Base-by-base conservation (phyloP, 108 stramenopile genomes). In the Craspedostauros australis region DNA sequence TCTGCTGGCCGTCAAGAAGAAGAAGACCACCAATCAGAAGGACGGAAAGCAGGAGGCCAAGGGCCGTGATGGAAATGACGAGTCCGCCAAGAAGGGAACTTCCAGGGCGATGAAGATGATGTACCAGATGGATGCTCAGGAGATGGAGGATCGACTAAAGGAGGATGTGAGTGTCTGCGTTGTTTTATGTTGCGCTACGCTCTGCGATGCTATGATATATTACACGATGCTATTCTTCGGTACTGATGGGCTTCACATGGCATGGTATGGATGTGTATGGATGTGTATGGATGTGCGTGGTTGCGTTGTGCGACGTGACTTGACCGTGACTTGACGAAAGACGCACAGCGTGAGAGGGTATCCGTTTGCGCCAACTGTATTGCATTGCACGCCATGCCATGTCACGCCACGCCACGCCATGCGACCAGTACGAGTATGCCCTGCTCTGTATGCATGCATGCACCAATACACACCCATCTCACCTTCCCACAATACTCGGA, bases 71-170 rank as follows among this genome's bases (percentile, higher is more conserved):
- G 77, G 67, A 32, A 75, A 77, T 38, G 72, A 79, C 27, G 80
- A 66, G 7, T 59, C 62, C 11, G 71, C 72, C 39, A 87, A 84
- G 57, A 75, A 72, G 54, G 77, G 68, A 24, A 75, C 70, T n/a
- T 62, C 66, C 44, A 50, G 73, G 38, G 77, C 67, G 20, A 88
- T 94, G 86, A 88, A 94, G 40, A 76, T 88, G 80, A 94, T 94
- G 92, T 90, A 65, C 61, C 65, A 66, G 46, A 66, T 66, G 65
- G 65, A 66, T 45, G 65, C 21, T 14, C 55, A 86, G 54, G 92
- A 94, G 72, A 86, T 94, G 88, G 81, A 79, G 46, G 84, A 84
- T 14, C 73, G 61, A 61, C 54, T 90, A 16, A 77, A 62, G 55
- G 86, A 89, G 57, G 92, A 94, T 70, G 76, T 81, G 54, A 64